Conservation (phyloP, 129 eudicot species). For the Deinandra increscens region DNA sequence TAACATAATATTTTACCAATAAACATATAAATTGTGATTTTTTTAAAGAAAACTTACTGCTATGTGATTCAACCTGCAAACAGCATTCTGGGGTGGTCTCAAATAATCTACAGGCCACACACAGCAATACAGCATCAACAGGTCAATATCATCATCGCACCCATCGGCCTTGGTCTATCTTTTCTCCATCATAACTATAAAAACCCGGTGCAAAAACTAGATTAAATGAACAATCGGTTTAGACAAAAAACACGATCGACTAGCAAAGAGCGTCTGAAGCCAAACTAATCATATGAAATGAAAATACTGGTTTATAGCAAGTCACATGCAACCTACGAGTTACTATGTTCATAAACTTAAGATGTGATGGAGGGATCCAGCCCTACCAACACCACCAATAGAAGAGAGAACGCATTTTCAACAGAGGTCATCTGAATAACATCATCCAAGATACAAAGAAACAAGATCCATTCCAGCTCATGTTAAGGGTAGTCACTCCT, state of each 20-base stretch:
- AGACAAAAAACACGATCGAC: neutral
- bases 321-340: no score
- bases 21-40: no score
- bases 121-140: conserved; percentile 49
- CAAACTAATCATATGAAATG: conserved; percentile 11
- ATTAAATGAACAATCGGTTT: neutral
- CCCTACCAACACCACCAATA: no score
- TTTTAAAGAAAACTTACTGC: conserved; percentile 27
- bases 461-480: conserved; percentile 3
- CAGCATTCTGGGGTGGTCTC: conserved; percentile 27
- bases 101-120: conserved; percentile 29
- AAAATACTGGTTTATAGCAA: conserved; percentile 10
- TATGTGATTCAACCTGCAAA: conserved; percentile 30
- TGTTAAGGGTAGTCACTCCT: conserved; percentile 38
- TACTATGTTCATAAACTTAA: conserved; percentile 30
- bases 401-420: neutral
- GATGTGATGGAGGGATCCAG: neutral
- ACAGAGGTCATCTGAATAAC: conserved; percentile 7
- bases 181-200: conserved; percentile 53
- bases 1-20: no score
- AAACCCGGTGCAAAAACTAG: conserved; percentile 28
- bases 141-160: conserved; percentile 42
- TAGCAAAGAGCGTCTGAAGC: conserved; percentile 15
- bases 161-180: conserved; percentile 37
- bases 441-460: conserved; percentile 16